Percentiles rank a stretch among this genome's conserved stretches.
Conservation (phyloP, 2,329 filamentous ascomycete species). For the Trichoderma sp. region DNA sequence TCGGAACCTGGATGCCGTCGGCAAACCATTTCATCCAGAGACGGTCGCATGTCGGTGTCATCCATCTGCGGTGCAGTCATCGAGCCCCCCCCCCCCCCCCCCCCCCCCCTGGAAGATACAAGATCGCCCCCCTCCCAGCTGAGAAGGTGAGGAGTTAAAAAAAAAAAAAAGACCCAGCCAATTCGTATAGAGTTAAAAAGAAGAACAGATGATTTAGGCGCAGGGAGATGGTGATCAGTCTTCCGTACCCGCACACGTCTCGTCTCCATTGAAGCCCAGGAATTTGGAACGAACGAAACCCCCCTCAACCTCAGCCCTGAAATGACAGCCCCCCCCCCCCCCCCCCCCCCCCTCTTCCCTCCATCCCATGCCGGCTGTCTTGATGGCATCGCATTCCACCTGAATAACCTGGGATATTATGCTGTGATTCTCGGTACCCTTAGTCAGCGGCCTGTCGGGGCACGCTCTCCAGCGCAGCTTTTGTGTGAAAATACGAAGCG, state of each 20-base stretch:
- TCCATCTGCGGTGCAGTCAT: not conserved
- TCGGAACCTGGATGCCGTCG: constrained; percentile 1
- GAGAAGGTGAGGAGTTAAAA: not conserved
- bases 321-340: not conserved
- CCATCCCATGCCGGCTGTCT: not conserved
- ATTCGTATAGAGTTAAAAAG: not conserved
- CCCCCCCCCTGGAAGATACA: not conserved
- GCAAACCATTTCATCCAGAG: not conserved
- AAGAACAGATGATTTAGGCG: not conserved
- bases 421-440: not conserved
- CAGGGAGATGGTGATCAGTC: not conserved
- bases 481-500: constrained; percentile 3
- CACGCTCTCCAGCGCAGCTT: not conserved
- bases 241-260: not conserved
- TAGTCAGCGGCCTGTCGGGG: not conserved
- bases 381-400: not conserved
- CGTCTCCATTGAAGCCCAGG: not conserved
- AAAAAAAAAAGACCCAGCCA: not conserved
- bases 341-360: no score
- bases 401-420: not conserved
- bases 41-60: not conserved
- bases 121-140: not conserved
- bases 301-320: constrained; percentile 4
- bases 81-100: no score
- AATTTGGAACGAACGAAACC: not conserved